Percentiles rank a stretch among this genome's conserved stretches.
These are phyloP conservation scores for Gnaphalium uliginosum DNA, from an alignment of 129 eudicot genomes.

Conservation along the genomic window DNA sequence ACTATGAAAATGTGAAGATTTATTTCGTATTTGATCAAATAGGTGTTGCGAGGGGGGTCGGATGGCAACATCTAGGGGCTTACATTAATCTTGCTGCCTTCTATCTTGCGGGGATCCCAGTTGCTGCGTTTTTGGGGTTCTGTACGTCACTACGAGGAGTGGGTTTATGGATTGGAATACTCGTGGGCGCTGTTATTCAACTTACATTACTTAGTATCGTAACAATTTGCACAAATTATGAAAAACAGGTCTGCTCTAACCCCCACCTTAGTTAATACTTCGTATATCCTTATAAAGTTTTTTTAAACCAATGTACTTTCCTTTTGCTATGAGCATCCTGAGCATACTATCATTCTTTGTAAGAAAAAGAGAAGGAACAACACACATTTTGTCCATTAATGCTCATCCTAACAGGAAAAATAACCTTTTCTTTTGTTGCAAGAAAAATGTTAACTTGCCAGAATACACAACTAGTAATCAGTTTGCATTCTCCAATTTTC, in stretches of 20 bases:
- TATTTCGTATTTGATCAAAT: conserved; percentile 14
- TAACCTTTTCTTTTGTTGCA: too few species aligned
- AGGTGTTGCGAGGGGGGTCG: conserved; percentile 92
- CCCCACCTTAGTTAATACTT: background rate
- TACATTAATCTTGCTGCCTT: conserved; percentile 70
- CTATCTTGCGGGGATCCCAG: conserved; percentile 67
- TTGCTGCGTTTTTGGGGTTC: conserved; percentile 55
- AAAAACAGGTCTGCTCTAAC: conserved; percentile 48
- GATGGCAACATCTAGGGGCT: conserved; percentile 87
- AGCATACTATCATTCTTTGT: too few species aligned
- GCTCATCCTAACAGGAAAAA: too few species aligned
- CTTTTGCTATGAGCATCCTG: background rate
- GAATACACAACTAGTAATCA: background rate
- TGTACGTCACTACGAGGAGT: conserved; percentile 52
- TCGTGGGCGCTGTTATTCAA: conserved; percentile 59
- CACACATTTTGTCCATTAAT: background rate
- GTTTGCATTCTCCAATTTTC: background rate
- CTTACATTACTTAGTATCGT: conserved; percentile 41
- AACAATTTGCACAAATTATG: conserved; percentile 59
- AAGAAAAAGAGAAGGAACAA: background rate
- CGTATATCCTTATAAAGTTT: background rate
- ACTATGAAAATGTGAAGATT: background rate
- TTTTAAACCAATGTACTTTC: background rate
- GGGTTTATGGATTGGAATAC: conserved; percentile 81
- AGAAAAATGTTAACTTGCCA: background rate